Conservation (phyloP, 768 basidiomycete species). For the Hydnomerulius pinastri region DNA sequence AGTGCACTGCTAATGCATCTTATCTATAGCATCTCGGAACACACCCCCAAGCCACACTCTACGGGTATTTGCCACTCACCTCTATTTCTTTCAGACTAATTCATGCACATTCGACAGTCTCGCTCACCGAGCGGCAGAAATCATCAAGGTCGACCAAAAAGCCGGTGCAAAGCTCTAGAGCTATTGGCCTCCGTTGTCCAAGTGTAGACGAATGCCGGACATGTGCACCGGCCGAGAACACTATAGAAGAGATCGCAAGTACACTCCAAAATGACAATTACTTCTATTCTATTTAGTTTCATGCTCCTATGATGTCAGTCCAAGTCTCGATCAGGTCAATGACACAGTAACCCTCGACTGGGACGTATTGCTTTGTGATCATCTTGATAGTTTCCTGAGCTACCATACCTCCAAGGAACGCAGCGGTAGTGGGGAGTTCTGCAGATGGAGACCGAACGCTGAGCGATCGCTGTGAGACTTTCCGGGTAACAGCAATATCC, state of each 20-base stretch:
- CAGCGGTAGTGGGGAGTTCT: slow-evolving; percentile 91
- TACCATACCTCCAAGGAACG: slow-evolving; percentile 89
- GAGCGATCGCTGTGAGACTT: background rate
- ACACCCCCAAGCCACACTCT: slow-evolving; percentile 22
- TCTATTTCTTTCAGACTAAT: background rate
- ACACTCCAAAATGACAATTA: background rate
- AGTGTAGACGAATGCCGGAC: background rate
- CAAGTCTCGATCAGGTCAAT: slow-evolving; percentile 82
- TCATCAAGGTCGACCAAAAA: slow-evolving; percentile 1
- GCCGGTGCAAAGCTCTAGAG: background rate
- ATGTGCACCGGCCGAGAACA: background rate
- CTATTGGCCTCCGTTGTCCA: background rate
- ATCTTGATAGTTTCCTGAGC: slow-evolving; percentile 98
- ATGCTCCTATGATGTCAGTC: slow-evolving; percentile 56
- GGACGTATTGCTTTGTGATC: slow-evolving; percentile 94
- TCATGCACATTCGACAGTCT: slow-evolving; percentile 2
- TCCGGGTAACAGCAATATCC: background rate
- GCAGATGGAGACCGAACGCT: slow-evolving; percentile 81
- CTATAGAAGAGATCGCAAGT: background rate
- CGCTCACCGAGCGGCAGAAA: slow-evolving; percentile 10
- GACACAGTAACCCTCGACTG: slow-evolving; percentile 81
- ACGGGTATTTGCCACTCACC: slow-evolving; percentile 4
- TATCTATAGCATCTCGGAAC: slow-evolving; percentile 15
- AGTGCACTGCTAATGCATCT: background rate
- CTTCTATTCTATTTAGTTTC: background rate